Conservation (phyloP, 1,284 basidiomycete species). For the Laetiporus sulphureus region DNA sequence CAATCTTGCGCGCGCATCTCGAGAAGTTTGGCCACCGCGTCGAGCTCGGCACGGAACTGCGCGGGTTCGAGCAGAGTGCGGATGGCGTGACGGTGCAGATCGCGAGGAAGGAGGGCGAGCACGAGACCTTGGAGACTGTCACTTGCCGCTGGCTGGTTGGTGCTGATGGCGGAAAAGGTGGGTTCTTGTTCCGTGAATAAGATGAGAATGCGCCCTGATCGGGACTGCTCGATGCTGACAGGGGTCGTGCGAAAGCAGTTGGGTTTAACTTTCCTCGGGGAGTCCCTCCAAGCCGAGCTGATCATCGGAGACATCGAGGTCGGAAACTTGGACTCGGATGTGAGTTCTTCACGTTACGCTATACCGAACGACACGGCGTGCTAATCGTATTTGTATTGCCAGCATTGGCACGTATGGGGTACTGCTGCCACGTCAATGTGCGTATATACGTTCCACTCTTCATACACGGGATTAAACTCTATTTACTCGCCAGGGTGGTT, state of each 20-base stretch:
- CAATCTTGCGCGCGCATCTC: slow-evolving; percentile 25
- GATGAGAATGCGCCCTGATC: background rate
- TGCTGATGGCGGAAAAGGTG: slow-evolving; percentile 32
- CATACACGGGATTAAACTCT: background rate
- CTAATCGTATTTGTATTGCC: slow-evolving; percentile 19
- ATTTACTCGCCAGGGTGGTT: slow-evolving; percentile 3
- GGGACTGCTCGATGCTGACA: slow-evolving; percentile 1
- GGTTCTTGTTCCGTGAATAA: background rate
- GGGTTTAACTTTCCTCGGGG: slow-evolving; percentile 24
- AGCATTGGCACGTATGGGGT: slow-evolving; percentile 3
- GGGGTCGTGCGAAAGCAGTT: slow-evolving; percentile 22
- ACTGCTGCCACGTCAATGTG: background rate
- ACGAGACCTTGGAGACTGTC: slow-evolving; percentile 10
- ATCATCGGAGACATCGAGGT: slow-evolving; percentile 25
- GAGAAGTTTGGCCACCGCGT: slow-evolving; percentile 19
- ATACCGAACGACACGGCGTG: slow-evolving; percentile 27
- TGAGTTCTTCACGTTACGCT: slow-evolving; percentile 4
- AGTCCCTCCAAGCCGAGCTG: slow-evolving; percentile 22
- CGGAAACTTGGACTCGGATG: slow-evolving; percentile 15
- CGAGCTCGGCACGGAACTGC: slow-evolving; percentile 26
- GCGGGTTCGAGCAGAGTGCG: slow-evolving; percentile 18
- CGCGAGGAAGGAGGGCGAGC: slow-evolving; percentile 6
- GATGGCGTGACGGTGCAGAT: slow-evolving; percentile 16
- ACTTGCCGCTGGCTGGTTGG: slow-evolving; percentile 25
- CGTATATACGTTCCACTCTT: background rate